Conservation (phyloP, 1,284 basidiomycete species). For the Sanghuangporus baumii region DNA sequence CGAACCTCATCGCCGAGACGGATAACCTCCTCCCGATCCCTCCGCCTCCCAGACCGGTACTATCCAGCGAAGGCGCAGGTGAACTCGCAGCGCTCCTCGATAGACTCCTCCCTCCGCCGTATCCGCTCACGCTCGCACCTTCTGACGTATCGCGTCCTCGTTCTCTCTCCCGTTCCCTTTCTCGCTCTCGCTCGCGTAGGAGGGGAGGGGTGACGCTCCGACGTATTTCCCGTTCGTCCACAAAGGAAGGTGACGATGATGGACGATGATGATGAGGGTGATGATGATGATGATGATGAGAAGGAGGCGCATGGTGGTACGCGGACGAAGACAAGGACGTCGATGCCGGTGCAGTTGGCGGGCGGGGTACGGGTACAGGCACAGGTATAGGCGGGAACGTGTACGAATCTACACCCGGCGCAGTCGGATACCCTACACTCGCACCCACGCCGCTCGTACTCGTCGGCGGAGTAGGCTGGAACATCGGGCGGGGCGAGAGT, state of each 20-base stretch:
- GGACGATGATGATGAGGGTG: no score
- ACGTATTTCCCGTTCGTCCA: no score
- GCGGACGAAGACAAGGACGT: no score
- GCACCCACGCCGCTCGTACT: neutral
- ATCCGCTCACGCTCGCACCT: neutral
- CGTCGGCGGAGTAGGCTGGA: neutral
- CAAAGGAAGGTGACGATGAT: no score
- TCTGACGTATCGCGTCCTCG: neutral
- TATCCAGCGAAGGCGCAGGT: neutral
- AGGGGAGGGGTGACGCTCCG: no score
- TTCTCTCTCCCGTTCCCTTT: no score
- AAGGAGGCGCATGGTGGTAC: no score
- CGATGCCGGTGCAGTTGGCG: no score
- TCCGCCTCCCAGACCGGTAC: neutral
- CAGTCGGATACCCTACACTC: neutral
- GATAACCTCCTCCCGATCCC: constrained; percentile 9
- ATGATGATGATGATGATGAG: no score
- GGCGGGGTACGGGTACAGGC: no score
- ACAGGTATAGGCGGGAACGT: constrained; percentile 13
- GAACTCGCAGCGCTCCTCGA: constrained; percentile 3
- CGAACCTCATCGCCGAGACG: constrained; percentile 15
- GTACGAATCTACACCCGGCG: constrained; percentile 10
- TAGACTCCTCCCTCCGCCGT: neutral
- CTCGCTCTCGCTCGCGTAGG: no score
- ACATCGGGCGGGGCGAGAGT: neutral